Conservation (phyloP, 1,139 yeast species). For the Meyerozyma elateridarum region DNA sequence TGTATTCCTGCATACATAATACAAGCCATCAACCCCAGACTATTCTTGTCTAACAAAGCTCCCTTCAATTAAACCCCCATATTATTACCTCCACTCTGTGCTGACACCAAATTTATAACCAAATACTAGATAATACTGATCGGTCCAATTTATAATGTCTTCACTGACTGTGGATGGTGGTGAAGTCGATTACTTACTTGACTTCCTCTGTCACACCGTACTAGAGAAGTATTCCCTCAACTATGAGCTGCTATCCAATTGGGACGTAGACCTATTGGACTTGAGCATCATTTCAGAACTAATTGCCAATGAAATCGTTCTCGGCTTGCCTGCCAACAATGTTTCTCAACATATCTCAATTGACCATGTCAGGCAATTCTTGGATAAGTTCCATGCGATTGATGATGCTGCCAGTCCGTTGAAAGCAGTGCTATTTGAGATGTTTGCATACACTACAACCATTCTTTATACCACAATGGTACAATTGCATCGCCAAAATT, state of each 20-base stretch:
- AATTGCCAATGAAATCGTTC: not conserved
- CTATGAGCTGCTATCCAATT: constrained; percentile 24
- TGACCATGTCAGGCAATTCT: constrained; percentile 11
- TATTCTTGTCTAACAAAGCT: too few species aligned
- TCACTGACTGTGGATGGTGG: too few species aligned
- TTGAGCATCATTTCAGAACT: not conserved
- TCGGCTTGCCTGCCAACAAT: not conserved
- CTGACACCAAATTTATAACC: too few species aligned
- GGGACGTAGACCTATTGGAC: constrained; percentile 37
- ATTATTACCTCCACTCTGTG: too few species aligned
- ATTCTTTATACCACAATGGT: constrained; percentile 21
- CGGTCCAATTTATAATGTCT: too few species aligned
- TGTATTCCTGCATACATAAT: too few species aligned
- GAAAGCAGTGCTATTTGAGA: constrained; percentile 27
- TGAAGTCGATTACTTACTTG: constrained; percentile 8
- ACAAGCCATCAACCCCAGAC: too few species aligned
- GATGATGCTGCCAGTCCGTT: constrained; percentile 24
- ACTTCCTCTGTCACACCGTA: constrained; percentile 20
- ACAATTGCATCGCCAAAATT: too few species aligned
- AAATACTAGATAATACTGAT: too few species aligned
- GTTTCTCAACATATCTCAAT: not conserved
- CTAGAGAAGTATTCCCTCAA: constrained; percentile 26
- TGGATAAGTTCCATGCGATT: constrained; percentile 15
- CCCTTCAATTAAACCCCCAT: too few species aligned
- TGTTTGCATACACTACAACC: constrained; percentile 21